These are phyloP conservation scores for Cordyceps pruinosa DNA, from an alignment of 2,329 filamentous ascomycete species.

Conservation along the genomic window DNA sequence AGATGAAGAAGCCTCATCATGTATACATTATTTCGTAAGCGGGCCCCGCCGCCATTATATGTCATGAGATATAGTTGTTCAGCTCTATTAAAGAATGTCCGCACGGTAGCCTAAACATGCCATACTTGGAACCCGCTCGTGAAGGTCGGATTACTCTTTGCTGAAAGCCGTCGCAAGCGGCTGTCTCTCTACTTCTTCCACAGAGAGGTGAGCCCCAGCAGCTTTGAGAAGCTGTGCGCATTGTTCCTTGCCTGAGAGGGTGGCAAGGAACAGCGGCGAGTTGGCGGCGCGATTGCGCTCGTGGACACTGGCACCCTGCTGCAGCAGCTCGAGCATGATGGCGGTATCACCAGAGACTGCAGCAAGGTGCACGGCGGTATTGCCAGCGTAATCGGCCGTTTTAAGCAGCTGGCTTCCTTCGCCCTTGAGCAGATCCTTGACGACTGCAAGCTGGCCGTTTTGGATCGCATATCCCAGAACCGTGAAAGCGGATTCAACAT, in stretches of 20 bases:
- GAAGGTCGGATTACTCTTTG: background rate
- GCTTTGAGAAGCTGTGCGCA: slow-evolving; percentile 48
- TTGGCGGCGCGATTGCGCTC: slow-evolving; percentile 58
- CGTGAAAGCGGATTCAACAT: slow-evolving; percentile 56
- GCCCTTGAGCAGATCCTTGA: slow-evolving; percentile 59
- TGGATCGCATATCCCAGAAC: slow-evolving; percentile 69
- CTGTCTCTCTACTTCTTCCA: slow-evolving; percentile 30
- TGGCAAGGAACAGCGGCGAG: slow-evolving; percentile 58
- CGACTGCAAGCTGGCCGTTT: slow-evolving; percentile 58
- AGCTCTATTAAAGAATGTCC: background rate
- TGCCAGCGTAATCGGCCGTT: slow-evolving; percentile 73
- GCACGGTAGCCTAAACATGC: background rate
- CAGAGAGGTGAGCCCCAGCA: slow-evolving; percentile 52
- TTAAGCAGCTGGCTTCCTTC: slow-evolving; percentile 63
- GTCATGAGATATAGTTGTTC: background rate
- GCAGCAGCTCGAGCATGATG: slow-evolving; percentile 54
- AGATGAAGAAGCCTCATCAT: background rate
- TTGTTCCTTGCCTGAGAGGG: slow-evolving; percentile 47
- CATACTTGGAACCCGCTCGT: background rate
- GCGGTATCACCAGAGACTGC: slow-evolving; percentile 46
- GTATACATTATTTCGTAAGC: background rate
- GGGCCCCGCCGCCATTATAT: background rate
- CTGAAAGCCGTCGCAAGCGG: slow-evolving; percentile 8
- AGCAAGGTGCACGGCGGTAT: slow-evolving; percentile 59
- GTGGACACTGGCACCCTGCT: slow-evolving; percentile 59